Evolutionary conservation across 2,329 filamentous ascomycete genomes (phyloP).

Genomic region (Calonectria montana): DNA sequence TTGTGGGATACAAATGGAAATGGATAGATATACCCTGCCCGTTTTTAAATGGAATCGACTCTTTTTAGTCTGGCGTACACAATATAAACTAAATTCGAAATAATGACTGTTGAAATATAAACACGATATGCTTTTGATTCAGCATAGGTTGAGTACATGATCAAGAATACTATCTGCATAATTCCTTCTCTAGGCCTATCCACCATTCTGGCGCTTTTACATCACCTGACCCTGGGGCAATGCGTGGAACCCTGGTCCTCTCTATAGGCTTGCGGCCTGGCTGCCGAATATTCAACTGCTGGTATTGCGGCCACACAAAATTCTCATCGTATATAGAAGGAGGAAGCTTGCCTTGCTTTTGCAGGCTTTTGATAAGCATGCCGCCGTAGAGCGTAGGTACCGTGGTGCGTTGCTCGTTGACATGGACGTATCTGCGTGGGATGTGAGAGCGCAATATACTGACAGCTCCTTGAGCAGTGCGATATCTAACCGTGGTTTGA

Average conservation of each 20-base stretch:
- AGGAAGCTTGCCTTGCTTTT: slow-evolving; percentile 7
- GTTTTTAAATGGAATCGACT: background rate
- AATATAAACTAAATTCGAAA: background rate
- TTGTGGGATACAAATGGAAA: slow-evolving; percentile 13
- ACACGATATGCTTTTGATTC: background rate
- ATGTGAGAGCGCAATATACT: slow-evolving; percentile 38
- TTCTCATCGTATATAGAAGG: slow-evolving; percentile 28
- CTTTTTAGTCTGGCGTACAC: background rate
- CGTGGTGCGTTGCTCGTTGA: slow-evolving; percentile 34
- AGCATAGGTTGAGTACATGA: background rate
- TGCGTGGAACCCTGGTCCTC: slow-evolving; percentile 31
- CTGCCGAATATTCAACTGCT: slow-evolving; percentile 37
- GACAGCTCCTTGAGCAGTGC: slow-evolving; percentile 47
- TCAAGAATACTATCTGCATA: slow-evolving; percentile 41
- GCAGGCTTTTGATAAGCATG: background rate
- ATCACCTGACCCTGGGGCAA: slow-evolving; percentile 34
- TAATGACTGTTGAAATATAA: background rate
- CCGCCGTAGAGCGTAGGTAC: slow-evolving; percentile 30
- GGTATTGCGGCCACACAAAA: slow-evolving; percentile 40
- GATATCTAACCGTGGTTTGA: slow-evolving; percentile 44
- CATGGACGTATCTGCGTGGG: slow-evolving; percentile 37
- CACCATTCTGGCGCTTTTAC: slow-evolving; percentile 42
- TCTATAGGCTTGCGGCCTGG: slow-evolving; percentile 39
- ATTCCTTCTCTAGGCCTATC: slow-evolving; percentile 42
- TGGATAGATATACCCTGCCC: slow-evolving; percentile 19